Evolutionary conservation across 805 yeast species (phyloP), one percentile per base, ranked within the genome.

Genomic region (Cyberlindnera maritima): DNA sequence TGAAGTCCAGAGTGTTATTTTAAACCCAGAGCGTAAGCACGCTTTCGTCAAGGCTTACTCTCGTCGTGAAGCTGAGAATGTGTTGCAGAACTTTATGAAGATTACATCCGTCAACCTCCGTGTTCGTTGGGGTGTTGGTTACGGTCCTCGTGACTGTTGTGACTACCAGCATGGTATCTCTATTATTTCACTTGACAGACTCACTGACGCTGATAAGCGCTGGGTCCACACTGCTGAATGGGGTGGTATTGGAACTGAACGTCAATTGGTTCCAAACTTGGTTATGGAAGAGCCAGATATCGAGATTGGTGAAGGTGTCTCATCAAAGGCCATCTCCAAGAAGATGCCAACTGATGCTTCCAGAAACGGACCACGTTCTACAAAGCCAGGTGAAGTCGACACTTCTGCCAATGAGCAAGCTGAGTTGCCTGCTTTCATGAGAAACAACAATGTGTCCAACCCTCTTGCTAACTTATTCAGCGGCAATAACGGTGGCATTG

Each of bases 41-140:
- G 99, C 98, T 0, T 94, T 94, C 62, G 96, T 92, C 39, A 94
- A 94, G 68, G 95, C 91, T 21, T 89, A 86, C 64, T 88, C 96
- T 19, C 80, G 99, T 67, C 76, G 74, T 32, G 98, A 92, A 66
- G 99, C 99, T 26, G 97, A 88, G 64, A 79, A 74, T 50, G 90
- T 90, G 13, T 76, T 89, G 48, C 73, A 77, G 35, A 78, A 81
- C 36, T 89, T 91, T 69, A 81, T 81, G 60, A 80, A 83, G 56
- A 83, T 82, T 52, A 78, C 10, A 69, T 62, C 71, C 20, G 51
- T 47, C 10, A 80, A 56, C 31, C 72, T 94, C 56, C 80, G 98
- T 68, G 88, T 95, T 4, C 79, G 97, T 63, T 94, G 99, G 99
- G 99, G 98, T 56, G 98, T 94, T 52, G 99, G 99, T 1, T 94